Conservation (phyloP, 257 asterid species). For the Nicotiana noctiflora region DNA sequence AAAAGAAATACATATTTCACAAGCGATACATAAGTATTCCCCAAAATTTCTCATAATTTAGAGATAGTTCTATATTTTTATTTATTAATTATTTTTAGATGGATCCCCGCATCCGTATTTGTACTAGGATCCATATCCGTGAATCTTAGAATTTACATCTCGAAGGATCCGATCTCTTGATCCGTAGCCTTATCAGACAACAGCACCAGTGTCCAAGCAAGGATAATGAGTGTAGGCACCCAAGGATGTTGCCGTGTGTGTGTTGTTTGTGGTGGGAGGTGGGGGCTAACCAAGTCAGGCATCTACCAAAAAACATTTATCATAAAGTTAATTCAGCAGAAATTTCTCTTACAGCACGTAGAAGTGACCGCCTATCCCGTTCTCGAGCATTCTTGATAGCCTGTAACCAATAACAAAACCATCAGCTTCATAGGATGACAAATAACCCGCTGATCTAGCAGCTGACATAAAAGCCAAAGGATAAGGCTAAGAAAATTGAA, state of each 20-base stretch:
- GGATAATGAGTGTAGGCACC: not conserved
- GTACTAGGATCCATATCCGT: no score
- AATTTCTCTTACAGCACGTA: conserved; percentile 59
- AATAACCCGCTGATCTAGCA: not conserved
- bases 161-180: no score
- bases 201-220: no score
- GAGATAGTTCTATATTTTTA: no score
- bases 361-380: conserved; percentile 75
- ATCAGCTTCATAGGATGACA: conserved; percentile 15
- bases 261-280: not conserved
- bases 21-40: no score
- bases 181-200: no score
- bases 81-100: no score
- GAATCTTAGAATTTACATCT: no score
- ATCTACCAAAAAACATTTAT: not conserved
- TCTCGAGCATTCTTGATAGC: conserved; percentile 92
- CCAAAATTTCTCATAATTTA: no score
- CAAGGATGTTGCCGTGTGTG: no score
- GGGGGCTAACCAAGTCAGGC: not conserved
- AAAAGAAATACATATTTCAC: no score
- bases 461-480: not conserved
- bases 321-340: not conserved
- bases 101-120: no score
- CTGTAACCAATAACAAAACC: conserved; percentile 34
- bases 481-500: not conserved